These are phyloP conservation scores for Suhomyces sp. DNA, from an alignment of 805 yeast genomes.

Conservation along the genomic window DNA sequence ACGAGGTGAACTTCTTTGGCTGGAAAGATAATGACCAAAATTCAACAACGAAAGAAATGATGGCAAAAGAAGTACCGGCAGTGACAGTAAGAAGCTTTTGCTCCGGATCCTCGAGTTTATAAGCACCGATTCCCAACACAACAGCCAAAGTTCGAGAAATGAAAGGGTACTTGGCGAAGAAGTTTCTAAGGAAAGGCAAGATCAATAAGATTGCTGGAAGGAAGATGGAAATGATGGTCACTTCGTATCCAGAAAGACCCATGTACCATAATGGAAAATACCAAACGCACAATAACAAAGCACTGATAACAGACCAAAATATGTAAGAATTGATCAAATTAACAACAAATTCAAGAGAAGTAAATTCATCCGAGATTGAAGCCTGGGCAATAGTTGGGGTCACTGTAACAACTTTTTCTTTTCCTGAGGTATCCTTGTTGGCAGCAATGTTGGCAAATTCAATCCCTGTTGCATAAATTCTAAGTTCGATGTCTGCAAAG, in stretches of 20 bases:
- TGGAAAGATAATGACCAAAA: conserved; percentile 34
- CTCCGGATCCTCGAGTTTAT: conserved; percentile 65
- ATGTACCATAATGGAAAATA: conserved; percentile 96
- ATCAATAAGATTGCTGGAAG: conserved; percentile 60
- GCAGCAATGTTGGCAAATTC: conserved; percentile 11
- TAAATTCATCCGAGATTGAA: conserved; percentile 40
- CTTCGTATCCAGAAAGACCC: conserved; percentile 96
- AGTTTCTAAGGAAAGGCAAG: conserved; percentile 31
- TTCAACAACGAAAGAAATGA: conserved; percentile 58
- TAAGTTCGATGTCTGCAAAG: conserved; percentile 60
- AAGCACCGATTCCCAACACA: conserved; percentile 74
- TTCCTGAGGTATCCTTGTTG: conserved; percentile 1
- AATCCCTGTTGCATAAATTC: conserved; percentile 29
- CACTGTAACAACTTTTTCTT: not conserved
- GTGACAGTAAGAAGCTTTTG: conserved; percentile 63
- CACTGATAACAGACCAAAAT: conserved; percentile 83
- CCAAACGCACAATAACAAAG: conserved; percentile 88
- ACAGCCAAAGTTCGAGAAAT: conserved; percentile 55
- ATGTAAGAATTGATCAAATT: conserved; percentile 65
- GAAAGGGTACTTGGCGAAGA: conserved; percentile 48
- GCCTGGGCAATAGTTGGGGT: too few relatives aligned
- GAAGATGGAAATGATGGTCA: conserved; percentile 52
- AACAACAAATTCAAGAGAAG: conserved; percentile 36
- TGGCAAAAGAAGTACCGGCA: conserved; percentile 63
- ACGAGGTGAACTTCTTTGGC: conserved; percentile 39